Evolutionary conservation across 2,329 filamentous ascomycete species (phyloP).

Genomic region (Beauveria rudraprayagi): DNA sequence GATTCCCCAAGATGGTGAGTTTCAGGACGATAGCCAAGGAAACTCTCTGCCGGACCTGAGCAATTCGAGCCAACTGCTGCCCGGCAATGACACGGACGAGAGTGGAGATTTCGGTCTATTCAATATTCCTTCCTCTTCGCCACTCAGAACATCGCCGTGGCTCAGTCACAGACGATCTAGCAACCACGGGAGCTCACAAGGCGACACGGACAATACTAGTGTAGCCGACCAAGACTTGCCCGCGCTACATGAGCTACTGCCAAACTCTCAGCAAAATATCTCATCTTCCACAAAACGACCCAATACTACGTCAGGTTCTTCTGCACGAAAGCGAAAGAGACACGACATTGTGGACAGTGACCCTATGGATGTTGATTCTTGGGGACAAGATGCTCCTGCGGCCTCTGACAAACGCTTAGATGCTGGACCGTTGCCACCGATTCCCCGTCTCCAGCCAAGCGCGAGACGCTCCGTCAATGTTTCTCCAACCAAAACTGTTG

Average conservation of each 20-base stretch:
- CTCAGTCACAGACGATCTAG: conserved; percentile 20
- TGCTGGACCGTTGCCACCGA: conserved; percentile 4
- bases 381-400: not conserved
- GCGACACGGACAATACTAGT: conserved; percentile 30
- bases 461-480: not conserved
- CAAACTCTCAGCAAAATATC: conserved; percentile 12
- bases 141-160: conserved; percentile 21
- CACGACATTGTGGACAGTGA: conserved; percentile 25
- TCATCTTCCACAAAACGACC: conserved; percentile 17
- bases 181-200: conserved; percentile 27
- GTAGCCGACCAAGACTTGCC: conserved; percentile 31
- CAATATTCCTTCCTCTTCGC: conserved; percentile 22
- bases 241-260: conserved; percentile 27
- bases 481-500: not conserved
- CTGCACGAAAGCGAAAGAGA: conserved; percentile 23
- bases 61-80: conserved; percentile 28
- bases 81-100: conserved; percentile 13
- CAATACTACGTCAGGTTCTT: conserved; percentile 18
- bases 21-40: conserved; percentile 43
- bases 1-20: conserved; percentile 42
- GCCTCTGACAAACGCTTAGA: not conserved
- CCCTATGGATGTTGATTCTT: conserved; percentile 18
- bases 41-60: conserved; percentile 23
- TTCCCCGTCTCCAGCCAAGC: conserved; percentile 8
- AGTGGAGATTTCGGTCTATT: conserved; percentile 13